Conservation (phyloP, 2,329 filamentous ascomycete species). For the Hypocrella siamensis region DNA sequence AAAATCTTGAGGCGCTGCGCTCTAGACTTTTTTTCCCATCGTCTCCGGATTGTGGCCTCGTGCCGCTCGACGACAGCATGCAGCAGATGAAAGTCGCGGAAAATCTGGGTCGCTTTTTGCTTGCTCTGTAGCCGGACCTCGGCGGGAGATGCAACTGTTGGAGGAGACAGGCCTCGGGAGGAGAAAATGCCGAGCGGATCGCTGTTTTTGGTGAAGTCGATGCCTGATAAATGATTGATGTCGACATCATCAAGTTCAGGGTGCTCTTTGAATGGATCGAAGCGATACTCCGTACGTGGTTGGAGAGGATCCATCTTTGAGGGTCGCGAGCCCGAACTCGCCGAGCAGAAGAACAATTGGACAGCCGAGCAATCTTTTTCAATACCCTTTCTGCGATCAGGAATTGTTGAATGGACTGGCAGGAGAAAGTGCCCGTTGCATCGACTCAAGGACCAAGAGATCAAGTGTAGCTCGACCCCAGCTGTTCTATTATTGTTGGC, state of each 20-base stretch:
- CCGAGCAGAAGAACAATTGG: too few species aligned
- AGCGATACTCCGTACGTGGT: slow-evolving; percentile 1
- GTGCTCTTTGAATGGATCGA: slow-evolving; percentile 3
- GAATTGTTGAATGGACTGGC: too few species aligned
- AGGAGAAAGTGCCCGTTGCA: too few species aligned
- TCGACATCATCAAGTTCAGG: slow-evolving; percentile 1
- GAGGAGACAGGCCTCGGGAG: slow-evolving; percentile 1
- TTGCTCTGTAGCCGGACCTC: slow-evolving; percentile 5
- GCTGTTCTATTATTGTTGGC: too few species aligned
- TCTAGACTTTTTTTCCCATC: slow-evolving; percentile 38
- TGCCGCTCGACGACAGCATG: slow-evolving; percentile 29
- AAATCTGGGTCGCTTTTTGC: slow-evolving; percentile 12
- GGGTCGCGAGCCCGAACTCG: too few species aligned
- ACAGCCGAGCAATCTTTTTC: too few species aligned
- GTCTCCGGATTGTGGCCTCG: slow-evolving; percentile 32
- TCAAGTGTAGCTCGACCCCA: too few species aligned
- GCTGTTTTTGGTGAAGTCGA: slow-evolving; percentile 1
- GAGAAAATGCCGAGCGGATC: slow-evolving; percentile 2
- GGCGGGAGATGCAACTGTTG: slow-evolving; percentile 1
- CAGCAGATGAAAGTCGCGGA: slow-evolving; percentile 18
- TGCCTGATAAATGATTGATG: neutral
- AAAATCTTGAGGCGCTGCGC: slow-evolving; percentile 29
- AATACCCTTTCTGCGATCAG: too few species aligned
- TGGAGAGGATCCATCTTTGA: slow-evolving; percentile 1
- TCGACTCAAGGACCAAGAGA: too few species aligned